Percentiles rank a stretch among this genome's conserved stretches.
phyloP scores from a whole-genome alignment of 257 asterid genomes.

The Buddleja alternifolia region DNA sequence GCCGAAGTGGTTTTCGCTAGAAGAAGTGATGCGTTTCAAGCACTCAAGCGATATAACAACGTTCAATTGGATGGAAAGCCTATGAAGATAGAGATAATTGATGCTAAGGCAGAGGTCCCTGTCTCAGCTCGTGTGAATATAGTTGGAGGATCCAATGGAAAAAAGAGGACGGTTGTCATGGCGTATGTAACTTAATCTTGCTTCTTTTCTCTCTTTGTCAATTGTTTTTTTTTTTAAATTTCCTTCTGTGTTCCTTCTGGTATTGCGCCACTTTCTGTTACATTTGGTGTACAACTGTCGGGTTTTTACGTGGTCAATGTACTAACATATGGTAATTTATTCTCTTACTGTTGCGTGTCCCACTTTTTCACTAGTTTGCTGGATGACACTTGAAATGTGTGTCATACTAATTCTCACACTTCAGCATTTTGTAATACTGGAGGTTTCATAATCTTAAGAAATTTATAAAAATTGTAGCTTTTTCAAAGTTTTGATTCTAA shows the following conservation, averaged over 20 bases:
- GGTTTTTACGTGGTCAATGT: background rate
- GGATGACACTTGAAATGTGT: too few relatives aligned
- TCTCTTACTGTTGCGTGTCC: too few relatives aligned
- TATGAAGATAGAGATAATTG: conserved; percentile 81
- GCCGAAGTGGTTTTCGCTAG: conserved; percentile 83
- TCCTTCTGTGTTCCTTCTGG: background rate
- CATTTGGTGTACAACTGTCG: background rate
- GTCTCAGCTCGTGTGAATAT: conserved; percentile 74
- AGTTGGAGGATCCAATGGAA: conserved; percentile 64
- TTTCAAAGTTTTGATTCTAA: background rate
- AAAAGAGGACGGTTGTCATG: conserved; percentile 58
- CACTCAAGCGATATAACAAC: conserved; percentile 74
- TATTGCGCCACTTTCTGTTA: background rate
- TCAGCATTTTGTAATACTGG: background rate
- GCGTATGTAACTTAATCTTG: conserved; percentile 46
- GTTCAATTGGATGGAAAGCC: conserved; percentile 91
- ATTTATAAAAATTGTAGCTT: background rate
- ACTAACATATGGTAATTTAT: too few relatives aligned
- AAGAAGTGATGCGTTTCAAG: conserved; percentile 85
- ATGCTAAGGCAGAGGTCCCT: conserved; percentile 54
- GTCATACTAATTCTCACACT: too few relatives aligned
- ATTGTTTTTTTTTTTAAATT: background rate
- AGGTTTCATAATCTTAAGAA: background rate
- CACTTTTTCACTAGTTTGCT: too few relatives aligned
- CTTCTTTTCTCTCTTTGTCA: background rate